Percentiles rank a stretch among this genome's conserved stretches.
These are phyloP conservation scores for Debaryomyces tyrocola DNA, from an alignment of 805 yeast genomes.

Conservation along the genomic window DNA sequence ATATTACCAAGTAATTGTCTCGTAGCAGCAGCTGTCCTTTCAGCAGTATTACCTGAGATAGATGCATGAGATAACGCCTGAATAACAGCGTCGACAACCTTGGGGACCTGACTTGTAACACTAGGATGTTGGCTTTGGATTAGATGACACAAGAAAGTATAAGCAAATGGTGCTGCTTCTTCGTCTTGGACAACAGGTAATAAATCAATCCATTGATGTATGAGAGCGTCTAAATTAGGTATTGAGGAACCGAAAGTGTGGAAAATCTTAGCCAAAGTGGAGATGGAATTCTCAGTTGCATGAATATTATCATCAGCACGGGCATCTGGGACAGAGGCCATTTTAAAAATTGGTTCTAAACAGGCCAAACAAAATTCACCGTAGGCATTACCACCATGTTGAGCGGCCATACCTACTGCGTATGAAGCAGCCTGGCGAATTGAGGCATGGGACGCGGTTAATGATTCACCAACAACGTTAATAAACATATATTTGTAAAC, in stretches of 20 bases:
- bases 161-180: constrained; percentile 85
- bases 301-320: constrained; percentile 79
- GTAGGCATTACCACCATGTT: constrained; percentile 65
- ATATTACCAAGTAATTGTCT: constrained; percentile 62
- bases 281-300: constrained; percentile 84
- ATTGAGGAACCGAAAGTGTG: constrained; percentile 59
- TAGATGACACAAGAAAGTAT: constrained; percentile 70
- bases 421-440: constrained; percentile 87
- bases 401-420: constrained; percentile 84
- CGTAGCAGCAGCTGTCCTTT: constrained; percentile 57
- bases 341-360: constrained; percentile 72
- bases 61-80: constrained; percentile 72
- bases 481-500: constrained; percentile 66
- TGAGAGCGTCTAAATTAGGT: constrained; percentile 61
- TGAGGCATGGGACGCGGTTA: constrained; percentile 64
- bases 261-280: constrained; percentile 82
- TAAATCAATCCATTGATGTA: constrained; percentile 75
- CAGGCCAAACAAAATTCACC: constrained; percentile 64
- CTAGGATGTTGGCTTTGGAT: constrained; percentile 63
- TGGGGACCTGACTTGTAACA: constrained; percentile 55
- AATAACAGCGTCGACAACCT: constrained; percentile 65
- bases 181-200: constrained; percentile 83
- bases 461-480: constrained; percentile 61
- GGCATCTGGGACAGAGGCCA: constrained; percentile 76
- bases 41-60: constrained; percentile 71